phyloP scores from a whole-genome alignment of 2,329 filamentous ascomycete species.

The Monilinia fructicola region DNA sequence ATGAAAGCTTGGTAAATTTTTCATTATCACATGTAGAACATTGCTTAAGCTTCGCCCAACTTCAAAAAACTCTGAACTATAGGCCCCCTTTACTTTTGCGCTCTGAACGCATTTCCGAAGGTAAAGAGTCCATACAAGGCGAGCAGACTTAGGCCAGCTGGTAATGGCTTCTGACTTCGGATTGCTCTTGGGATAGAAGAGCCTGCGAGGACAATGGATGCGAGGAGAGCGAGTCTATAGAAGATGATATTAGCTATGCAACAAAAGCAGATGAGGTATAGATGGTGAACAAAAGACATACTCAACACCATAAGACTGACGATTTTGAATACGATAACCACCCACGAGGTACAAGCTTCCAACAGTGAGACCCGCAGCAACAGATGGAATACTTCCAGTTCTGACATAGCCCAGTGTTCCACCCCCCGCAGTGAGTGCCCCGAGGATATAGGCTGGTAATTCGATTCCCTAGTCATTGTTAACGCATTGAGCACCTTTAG shows the following conservation, averaged over 20 bases:
- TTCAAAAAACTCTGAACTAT: constrained; percentile 24
- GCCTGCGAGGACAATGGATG: constrained; percentile 80
- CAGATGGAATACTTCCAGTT: constrained; percentile 82
- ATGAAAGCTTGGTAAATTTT: background rate
- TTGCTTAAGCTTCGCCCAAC: constrained; percentile 34
- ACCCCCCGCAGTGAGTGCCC: constrained; percentile 78
- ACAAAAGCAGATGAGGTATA: background rate
- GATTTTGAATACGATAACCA: constrained; percentile 74
- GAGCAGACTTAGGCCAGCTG: constrained; percentile 73
- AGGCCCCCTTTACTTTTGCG: constrained; percentile 39
- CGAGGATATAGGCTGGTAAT: constrained; percentile 74
- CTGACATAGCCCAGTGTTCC: constrained; percentile 83
- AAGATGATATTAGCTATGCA: constrained; percentile 7
- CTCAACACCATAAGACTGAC: constrained; percentile 79
- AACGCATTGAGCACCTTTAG: constrained; percentile 7
- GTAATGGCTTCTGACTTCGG: constrained; percentile 79
- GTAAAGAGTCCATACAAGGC: constrained; percentile 75
- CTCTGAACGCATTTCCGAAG: constrained; percentile 68
- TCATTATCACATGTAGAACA: background rate
- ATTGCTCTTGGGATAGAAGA: constrained; percentile 85
- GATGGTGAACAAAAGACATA: background rate
- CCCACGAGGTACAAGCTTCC: constrained; percentile 74
- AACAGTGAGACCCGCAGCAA: constrained; percentile 81
- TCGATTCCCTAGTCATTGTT: constrained; percentile 43
- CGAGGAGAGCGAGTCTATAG: constrained; percentile 68